Evolutionary conservation across 345 rosid species (phyloP).

Genomic region (Syzygium oleosum): DNA sequence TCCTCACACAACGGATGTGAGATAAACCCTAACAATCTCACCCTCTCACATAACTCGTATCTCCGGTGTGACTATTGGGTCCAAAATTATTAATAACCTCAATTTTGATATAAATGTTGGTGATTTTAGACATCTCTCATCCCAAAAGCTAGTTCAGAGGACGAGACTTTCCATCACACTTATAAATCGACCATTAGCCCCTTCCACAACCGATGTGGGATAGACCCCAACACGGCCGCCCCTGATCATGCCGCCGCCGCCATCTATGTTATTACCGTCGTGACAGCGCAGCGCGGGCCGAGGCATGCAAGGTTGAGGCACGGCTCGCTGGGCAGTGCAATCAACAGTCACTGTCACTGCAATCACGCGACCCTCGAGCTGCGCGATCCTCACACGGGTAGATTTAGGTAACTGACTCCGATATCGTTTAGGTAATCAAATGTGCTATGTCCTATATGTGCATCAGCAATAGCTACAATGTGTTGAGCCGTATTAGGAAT

Average conservation of each 20-base stretch:
- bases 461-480: neutral
- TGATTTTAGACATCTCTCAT: no score
- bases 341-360: no score
- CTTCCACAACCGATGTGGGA: no score
- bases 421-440: neutral
- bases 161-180: no score
- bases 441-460: neutral
- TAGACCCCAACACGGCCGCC: neutral
- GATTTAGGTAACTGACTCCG: neutral
- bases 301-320: neutral
- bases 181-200: no score
- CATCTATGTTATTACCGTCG: neutral
- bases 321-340: neutral
- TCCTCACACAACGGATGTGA: no score
- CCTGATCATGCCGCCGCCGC: neutral
- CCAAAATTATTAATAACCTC: no score
- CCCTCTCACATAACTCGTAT: no score
- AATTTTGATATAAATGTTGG: no score
- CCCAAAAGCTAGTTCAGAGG: no score
- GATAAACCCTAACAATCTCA: no score
- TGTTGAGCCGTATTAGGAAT: neutral
- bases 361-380: neutral
- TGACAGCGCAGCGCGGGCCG: accelerated
- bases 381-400: neutral
- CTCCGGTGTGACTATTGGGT: no score